Base-by-base conservation (phyloP, 495 filamentous ascomycete species). In the Ascodesmis nigricans region DNA sequence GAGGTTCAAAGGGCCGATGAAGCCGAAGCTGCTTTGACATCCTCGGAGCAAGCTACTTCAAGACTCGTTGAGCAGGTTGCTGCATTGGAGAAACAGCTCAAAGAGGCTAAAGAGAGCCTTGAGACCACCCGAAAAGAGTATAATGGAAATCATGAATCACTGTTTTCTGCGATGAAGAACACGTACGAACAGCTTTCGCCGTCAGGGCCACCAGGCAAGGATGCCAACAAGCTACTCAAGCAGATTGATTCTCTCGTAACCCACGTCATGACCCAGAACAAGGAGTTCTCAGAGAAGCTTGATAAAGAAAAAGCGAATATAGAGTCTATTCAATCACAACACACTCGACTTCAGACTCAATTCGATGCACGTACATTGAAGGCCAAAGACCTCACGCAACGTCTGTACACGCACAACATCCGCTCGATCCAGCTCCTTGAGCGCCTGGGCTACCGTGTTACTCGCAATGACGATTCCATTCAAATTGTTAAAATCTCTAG, bases 361-460 rank as follows among this genome's bases (percentile, higher is more conserved):
- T 58, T 73, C 9, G 65, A 77, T 31, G 61, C 65, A 30, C 75
- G 78, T 17, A 73, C 69, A 19, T 50, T 53, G 21, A 72, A 67
- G 27, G 71, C 77, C 4, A 77, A 79, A 44, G 78, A 93, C 37
- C 58, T 93, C 6, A 84, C 82, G 15, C 73, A 76, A 41, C 65
- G 73, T 18, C 62, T 93, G 4, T 78, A 77, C 39, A 55, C 66
- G 2, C 78, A 87, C 32, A 75, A 82, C 36, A 73, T 80, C 43
- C 71, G 73, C 27, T 56, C 90, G 3, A 67, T 66, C 22, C 65
- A 67, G 22, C 68, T 99, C 28, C 66, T 99, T 1, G 82, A 92
- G 47, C 66, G 75, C 20, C 58, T 95, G 2, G 81, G 84, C 8
- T 90, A 82, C 47, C 69, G 73, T 0, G 58, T 92, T 19, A 68